Conservation (phyloP, 2,329 filamentous ascomycete species). For the Didymella sp. region DNA sequence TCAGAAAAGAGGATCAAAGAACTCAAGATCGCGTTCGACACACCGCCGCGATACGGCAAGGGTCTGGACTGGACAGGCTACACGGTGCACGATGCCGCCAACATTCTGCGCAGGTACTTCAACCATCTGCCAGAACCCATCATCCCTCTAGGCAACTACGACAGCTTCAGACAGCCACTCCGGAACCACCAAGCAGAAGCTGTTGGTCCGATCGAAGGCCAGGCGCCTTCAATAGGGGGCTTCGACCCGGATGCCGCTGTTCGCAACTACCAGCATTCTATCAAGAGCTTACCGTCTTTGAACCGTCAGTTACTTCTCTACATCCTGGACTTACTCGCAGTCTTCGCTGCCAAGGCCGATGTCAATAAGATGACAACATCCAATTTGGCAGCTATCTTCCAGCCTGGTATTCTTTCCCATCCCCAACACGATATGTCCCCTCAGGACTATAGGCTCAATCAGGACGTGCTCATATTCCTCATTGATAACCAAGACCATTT, state of each 20-base stretch:
- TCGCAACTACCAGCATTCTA: conserved; percentile 81
- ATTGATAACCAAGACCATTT: conserved; percentile 99
- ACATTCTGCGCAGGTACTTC: conserved; percentile 92
- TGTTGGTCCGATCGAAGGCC: conserved; percentile 68
- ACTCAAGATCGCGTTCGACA: conserved; percentile 88
- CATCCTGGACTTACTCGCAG: conserved; percentile 91
- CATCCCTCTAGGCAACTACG: conserved; percentile 91
- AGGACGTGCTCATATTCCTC: conserved; percentile 95
- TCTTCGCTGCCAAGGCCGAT: conserved; percentile 96
- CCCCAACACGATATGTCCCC: conserved; percentile 95
- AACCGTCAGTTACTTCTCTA: conserved; percentile 95
- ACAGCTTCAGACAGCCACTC: conserved; percentile 85
- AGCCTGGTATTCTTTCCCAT: conserved; percentile 94
- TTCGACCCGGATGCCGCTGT: conserved; percentile 81
- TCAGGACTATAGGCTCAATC: conserved; percentile 90
- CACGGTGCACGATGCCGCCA: conserved; percentile 97
- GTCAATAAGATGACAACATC: conserved; percentile 96
- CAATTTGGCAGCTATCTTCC: conserved; percentile 96
- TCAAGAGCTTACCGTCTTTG: conserved; percentile 88
- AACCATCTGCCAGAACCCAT: conserved; percentile 97
- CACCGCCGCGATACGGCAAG: conserved; percentile 87
- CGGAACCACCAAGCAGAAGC: conserved; percentile 72
- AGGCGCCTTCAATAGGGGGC: conserved; percentile 72
- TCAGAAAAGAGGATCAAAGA: conserved; percentile 99
- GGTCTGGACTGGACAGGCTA: conserved; percentile 97